Evolutionary conservation across 345 rosid genomes (phyloP).

Genomic region (Linum usitatissimum): DNA sequence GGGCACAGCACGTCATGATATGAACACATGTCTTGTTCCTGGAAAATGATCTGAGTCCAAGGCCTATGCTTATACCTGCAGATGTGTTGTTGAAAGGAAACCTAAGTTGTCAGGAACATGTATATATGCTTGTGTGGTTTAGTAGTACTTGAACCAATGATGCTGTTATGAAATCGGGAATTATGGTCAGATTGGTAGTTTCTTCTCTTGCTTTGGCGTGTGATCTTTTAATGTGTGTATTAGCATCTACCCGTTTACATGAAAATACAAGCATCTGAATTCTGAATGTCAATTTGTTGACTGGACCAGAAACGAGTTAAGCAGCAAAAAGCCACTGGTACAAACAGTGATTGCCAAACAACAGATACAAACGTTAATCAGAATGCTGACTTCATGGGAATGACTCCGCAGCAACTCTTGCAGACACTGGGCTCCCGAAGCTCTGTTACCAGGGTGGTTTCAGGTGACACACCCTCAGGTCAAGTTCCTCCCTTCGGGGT

Average conservation of each 20-base stretch:
- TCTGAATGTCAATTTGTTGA: constrained; percentile 7
- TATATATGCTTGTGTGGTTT: neutral
- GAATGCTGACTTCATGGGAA: constrained; percentile 22
- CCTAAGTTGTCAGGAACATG: neutral
- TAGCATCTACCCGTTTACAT: neutral
- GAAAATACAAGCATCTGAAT: neutral
- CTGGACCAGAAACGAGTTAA: constrained; percentile 36
- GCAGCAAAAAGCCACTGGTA: constrained; percentile 30
- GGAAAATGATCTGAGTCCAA: no score
- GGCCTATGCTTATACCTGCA: no score
- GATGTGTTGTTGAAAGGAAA: neutral
- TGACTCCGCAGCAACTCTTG: constrained; percentile 47
- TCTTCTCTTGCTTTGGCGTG: neutral
- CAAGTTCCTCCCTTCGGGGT: constrained; percentile 12
- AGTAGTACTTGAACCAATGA: no score
- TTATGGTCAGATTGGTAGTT: neutral
- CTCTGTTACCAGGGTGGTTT: constrained; percentile 19
- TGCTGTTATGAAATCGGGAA: neutral
- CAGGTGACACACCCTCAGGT: constrained; percentile 14
- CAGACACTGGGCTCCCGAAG: constrained; percentile 49
- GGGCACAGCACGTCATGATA: no score
- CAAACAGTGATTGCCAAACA: constrained; percentile 28
- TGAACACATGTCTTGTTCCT: no score
- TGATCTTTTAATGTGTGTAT: neutral
- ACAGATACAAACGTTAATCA: constrained; percentile 29